Percentiles rank a stretch among this genome's conserved stretches.
Conservation (phyloP, 2,329 filamentous ascomycete species). For the Penicillium thymicola region DNA sequence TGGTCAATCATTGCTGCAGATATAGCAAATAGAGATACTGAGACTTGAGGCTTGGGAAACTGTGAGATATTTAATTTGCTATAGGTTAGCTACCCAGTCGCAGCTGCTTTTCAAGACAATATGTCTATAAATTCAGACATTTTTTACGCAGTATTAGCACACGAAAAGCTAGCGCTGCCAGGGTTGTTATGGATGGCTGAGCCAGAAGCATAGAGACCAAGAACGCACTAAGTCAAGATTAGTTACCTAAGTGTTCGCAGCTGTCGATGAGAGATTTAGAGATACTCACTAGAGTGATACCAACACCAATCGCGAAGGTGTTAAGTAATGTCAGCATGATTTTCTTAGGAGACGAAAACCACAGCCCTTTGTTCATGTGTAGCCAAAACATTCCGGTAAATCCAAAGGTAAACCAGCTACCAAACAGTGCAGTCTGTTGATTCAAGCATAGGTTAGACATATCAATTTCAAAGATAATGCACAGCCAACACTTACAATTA, state of each 20-base stretch:
- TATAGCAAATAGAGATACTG: no score
- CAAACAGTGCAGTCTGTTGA: background rate
- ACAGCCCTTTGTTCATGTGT: background rate
- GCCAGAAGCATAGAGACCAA: background rate
- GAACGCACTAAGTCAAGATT: background rate
- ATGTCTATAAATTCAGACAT: background rate
- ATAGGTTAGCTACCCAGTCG: no score
- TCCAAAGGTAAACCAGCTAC: background rate
- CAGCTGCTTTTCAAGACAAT: no score
- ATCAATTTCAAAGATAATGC: background rate
- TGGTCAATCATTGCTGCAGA: no score
- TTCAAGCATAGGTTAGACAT: background rate
- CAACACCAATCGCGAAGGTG: background rate
- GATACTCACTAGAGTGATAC: background rate
- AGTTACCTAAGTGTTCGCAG: background rate
- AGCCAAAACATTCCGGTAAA: background rate
- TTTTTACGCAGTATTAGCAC: background rate
- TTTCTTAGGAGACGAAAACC: background rate
- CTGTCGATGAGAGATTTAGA: background rate
- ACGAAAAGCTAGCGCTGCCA: background rate
- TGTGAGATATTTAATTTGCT: no score
- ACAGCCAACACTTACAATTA: constrained; percentile 42
- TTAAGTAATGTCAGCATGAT: background rate
- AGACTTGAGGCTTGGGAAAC: no score
- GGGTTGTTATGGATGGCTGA: background rate